Evolutionary conservation across 1,284 basidiomycete species (phyloP), one percentile per base, ranked within the genome.

Genomic region (Earliella scabrosa): DNA sequence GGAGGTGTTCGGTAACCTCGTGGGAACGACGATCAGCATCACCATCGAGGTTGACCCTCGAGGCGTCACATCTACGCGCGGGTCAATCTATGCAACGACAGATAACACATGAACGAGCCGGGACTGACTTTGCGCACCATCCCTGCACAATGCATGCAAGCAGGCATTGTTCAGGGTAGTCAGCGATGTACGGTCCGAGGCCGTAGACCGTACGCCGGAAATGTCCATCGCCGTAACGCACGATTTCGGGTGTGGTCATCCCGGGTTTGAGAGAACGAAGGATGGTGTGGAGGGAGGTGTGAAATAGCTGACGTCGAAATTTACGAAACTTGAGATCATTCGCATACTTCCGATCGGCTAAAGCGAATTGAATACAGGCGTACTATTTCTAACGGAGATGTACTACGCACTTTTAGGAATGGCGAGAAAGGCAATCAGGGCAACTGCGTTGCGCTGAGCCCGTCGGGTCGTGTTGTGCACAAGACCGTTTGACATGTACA

Each of bases 91-190:
- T n/a, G n/a, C n/a, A n/a, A n/a, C n/a, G n/a, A n/a, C n/a, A n/a
- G n/a, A n/a, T n/a, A n/a, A n/a, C n/a, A n/a, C n/a, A n/a, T n/a
- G n/a, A n/a, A n/a, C n/a, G n/a, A n/a, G n/a, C n/a, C n/a, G n/a
- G 26, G 13, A n/a, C 23, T 63, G 44, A 72, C 68, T 35, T 38
- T 4, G 67, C 43, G 44, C 69, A 72, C 71, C 70, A 72, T 0
- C 63, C 62, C 49, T 68, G 60, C 8, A 70, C 60, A 38, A 67
- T 59, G 41, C 65, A 61, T 2, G 64, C 54, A 2, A 68, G 26
- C 1, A 67, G 45, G 0, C 50, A 60, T 54, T 72, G 70, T 36
- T 72, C 68, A 1, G 66, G 70, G 48, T 72, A 72, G 36, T 72
- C 69, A 4, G 66, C 64, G 26, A 72, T 69, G 40, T 68, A 69